Conservation (phyloP, 805 yeast genomes). For the Sugiyamaella smithiae region DNA sequence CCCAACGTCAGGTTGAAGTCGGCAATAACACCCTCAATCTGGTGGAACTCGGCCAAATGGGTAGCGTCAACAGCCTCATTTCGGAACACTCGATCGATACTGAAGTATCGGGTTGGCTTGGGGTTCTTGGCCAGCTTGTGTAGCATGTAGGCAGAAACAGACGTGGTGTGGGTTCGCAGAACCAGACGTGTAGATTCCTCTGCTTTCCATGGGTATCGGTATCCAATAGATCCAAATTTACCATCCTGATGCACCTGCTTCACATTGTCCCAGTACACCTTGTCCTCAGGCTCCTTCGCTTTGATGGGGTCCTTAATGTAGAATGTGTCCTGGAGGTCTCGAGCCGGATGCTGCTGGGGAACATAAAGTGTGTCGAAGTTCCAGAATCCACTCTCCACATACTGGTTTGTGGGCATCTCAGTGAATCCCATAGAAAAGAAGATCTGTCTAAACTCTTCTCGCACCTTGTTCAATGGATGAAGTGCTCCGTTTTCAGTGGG, state of each 20-base stretch:
- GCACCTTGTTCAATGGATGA: slow-evolving; percentile 94
- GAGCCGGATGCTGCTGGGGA: slow-evolving; percentile 99
- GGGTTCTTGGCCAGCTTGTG: slow-evolving; percentile 83
- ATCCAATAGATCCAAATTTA: slow-evolving; percentile 92
- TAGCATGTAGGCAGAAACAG: slow-evolving; percentile 85
- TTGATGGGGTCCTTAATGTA: slow-evolving; percentile 87
- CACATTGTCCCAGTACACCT: slow-evolving; percentile 70
- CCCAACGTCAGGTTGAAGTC: slow-evolving; percentile 94
- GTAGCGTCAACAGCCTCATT: slow-evolving; percentile 99
- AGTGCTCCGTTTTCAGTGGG: slow-evolving; percentile 85
- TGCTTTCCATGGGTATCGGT: slow-evolving; percentile 95
- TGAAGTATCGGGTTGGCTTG: slow-evolving; percentile 84
- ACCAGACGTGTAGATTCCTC: slow-evolving; percentile 90
- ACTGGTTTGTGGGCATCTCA: slow-evolving; percentile 98
- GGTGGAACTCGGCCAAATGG: slow-evolving; percentile 98
- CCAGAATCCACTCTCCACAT: slow-evolving; percentile 99
- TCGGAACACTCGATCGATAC: slow-evolving; percentile 98
- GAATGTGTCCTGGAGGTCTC: slow-evolving; percentile 98
- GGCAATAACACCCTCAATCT: slow-evolving; percentile 98
- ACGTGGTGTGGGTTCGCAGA: slow-evolving; percentile 96
- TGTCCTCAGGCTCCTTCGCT: slow-evolving; percentile 82
- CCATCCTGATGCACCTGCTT: slow-evolving; percentile 86
- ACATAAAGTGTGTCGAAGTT: slow-evolving; percentile 94
- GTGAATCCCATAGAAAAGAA: slow-evolving; percentile 97
- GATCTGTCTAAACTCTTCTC: slow-evolving; percentile 96